phyloP scores from a whole-genome alignment of 805 yeast species.

The Kluyveromyces lactis region DNA sequence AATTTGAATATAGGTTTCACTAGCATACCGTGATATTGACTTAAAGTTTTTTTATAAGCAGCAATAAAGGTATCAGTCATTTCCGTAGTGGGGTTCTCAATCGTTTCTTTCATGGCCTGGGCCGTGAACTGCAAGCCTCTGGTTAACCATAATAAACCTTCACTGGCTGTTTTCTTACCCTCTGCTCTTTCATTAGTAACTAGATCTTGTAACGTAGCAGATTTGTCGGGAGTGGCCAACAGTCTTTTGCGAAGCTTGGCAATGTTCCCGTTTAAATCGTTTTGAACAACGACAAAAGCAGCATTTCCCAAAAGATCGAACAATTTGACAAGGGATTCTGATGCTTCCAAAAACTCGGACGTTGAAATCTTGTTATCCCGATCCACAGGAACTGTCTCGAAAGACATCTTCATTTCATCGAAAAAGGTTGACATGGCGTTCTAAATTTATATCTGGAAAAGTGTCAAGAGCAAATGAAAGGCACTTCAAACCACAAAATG shows the following conservation, averaged over 20 bases:
- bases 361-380: conserved; percentile 60
- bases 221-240: conserved; percentile 52
- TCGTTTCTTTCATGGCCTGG: conserved; percentile 74
- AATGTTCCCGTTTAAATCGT: conserved; percentile 83
- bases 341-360: conserved; percentile 68
- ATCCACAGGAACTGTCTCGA: conserved; percentile 61
- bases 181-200: conserved; percentile 63
- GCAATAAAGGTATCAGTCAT: conserved; percentile 71
- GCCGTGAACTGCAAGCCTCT: conserved; percentile 90
- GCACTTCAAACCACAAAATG: no score
- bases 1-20: conserved; percentile 81
- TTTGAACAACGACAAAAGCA: conserved; percentile 78
- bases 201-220: conserved; percentile 69
- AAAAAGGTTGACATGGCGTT: conserved; percentile 63
- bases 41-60: conserved; percentile 74
- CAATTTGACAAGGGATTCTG: conserved; percentile 73
- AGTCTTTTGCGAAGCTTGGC: conserved; percentile 61
- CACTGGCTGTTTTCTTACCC: conserved; percentile 70
- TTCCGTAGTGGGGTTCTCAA: conserved; percentile 53
- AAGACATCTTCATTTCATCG: conserved; percentile 67
- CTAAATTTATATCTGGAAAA: no score
- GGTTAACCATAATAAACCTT: conserved; percentile 80
- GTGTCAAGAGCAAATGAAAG: no score
- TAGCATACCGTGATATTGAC: conserved; percentile 73
- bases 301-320: conserved; percentile 77